phyloP scores from a whole-genome alignment of 768 basidiomycete species.

The Albatrellus ellisii region DNA sequence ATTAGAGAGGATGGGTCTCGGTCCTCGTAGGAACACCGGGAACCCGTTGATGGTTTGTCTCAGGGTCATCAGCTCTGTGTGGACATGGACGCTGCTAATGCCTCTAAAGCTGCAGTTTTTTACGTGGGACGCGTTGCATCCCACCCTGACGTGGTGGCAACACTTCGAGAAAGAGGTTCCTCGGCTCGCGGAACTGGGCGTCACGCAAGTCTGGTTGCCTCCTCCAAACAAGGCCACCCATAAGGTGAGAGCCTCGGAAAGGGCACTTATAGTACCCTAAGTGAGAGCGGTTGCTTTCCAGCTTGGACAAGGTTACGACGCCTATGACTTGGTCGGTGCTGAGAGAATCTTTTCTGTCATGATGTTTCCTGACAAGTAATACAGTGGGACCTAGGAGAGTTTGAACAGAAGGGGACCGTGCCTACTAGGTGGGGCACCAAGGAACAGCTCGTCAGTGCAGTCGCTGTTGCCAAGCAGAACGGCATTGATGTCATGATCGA shows the following conservation, averaged over 20 bases:
- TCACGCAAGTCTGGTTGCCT: constrained; percentile 77
- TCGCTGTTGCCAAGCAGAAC: constrained; percentile 48
- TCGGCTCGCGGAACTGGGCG: constrained; percentile 46
- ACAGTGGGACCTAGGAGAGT: constrained; percentile 85
- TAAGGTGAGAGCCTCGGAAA: constrained; percentile 26
- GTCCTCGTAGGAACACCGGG: constrained; percentile 30
- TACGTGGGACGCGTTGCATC: constrained; percentile 59
- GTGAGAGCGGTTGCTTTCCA: constrained; percentile 20
- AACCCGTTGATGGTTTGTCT: constrained; percentile 55
- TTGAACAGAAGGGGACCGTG: constrained; percentile 57
- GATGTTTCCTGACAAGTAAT: no score
- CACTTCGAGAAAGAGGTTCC: constrained; percentile 58
- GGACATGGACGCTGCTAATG: not conserved
- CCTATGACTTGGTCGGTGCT: constrained; percentile 57
- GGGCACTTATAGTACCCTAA: not conserved
- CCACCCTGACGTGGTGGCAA: constrained; percentile 66
- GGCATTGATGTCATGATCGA: constrained; percentile 74
- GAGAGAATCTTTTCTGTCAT: not conserved
- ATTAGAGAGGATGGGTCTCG: constrained; percentile 47
- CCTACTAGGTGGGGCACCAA: constrained; percentile 82
- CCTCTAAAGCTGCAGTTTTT: constrained; percentile 61
- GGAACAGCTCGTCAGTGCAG: constrained; percentile 62
- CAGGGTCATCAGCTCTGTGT: not conserved
- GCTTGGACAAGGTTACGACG: constrained; percentile 73
- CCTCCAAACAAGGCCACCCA: constrained; percentile 71